Evolutionary conservation across 139 green algal species (phyloP).

Genomic region (Mychonastes homosphaera): DNA sequence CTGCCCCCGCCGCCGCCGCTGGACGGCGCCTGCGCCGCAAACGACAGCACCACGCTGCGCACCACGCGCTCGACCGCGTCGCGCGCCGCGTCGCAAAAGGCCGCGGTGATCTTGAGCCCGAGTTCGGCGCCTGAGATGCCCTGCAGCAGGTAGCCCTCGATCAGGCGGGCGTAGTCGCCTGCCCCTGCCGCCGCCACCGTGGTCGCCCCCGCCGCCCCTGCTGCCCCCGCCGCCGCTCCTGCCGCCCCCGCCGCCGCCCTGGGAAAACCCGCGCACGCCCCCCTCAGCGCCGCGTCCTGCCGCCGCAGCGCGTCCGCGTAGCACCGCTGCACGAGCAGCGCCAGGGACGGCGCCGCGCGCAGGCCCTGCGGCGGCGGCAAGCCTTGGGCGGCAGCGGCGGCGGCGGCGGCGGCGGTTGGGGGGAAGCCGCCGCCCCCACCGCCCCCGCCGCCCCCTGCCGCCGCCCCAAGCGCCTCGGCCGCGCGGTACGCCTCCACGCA

Average conservation of each 20-base stretch:
- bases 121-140: slow-evolving; percentile 21
- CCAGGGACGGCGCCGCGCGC: slow-evolving; percentile 34
- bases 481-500: slow-evolving; percentile 42
- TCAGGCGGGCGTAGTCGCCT: too few relatives aligned
- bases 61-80: slow-evolving; percentile 32
- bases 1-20: background rate
- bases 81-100: slow-evolving; percentile 30
- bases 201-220: too few relatives aligned
- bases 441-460: slow-evolving; percentile 12
- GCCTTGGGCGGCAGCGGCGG: background rate
- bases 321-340: slow-evolving; percentile 28
- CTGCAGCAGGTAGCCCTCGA: slow-evolving; percentile 49
- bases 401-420: too few relatives aligned
- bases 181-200: too few relatives aligned
- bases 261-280: slow-evolving; percentile 33
- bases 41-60: slow-evolving; percentile 30
- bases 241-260: too few relatives aligned
- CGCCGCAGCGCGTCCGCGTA: slow-evolving; percentile 37
- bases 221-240: too few relatives aligned
- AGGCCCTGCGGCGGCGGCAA: background rate
- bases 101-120: slow-evolving; percentile 28
- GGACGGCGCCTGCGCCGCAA: background rate
- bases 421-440: background rate
- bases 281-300: slow-evolving; percentile 30
- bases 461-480: slow-evolving; percentile 22